Evolutionary conservation across 2,329 filamentous ascomycete species (phyloP).

Genomic region (Fusarium avenaceum): DNA sequence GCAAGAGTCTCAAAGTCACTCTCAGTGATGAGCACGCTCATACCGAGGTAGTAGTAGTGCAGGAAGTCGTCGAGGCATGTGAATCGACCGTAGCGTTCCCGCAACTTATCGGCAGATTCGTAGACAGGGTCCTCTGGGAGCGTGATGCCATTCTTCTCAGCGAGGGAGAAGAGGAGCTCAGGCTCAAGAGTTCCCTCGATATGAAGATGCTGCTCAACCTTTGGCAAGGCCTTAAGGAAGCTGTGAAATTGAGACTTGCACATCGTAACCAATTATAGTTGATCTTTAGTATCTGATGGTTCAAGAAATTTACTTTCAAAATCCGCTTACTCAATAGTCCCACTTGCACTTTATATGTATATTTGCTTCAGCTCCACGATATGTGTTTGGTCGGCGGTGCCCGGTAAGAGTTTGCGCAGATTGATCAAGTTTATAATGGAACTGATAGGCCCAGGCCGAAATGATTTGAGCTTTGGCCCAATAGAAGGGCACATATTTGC

Average conservation of each 20-base stretch:
- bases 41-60: constrained; percentile 82
- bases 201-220: constrained; percentile 87
- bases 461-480: constrained; percentile 21
- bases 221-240: constrained; percentile 76
- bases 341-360: not conserved
- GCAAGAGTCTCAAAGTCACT: constrained; percentile 81
- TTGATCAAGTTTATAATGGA: constrained; percentile 13
- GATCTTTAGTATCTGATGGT: not conserved
- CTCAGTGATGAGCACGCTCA: constrained; percentile 74
- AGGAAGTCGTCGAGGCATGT: constrained; percentile 82
- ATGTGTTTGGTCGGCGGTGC: not conserved
- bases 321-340: constrained; percentile 2
- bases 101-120: constrained; percentile 69
- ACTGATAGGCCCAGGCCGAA: constrained; percentile 20
- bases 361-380: not conserved
- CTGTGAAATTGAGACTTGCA: constrained; percentile 65
- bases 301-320: not conserved
- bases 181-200: constrained; percentile 82
- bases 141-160: constrained; percentile 73
- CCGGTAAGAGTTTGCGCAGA: constrained; percentile 14
- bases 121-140: constrained; percentile 76
- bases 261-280: constrained; percentile 56
- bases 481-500: constrained; percentile 30
- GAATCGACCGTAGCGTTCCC: constrained; percentile 75
- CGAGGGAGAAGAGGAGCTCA: constrained; percentile 76